Evolutionary conservation across 352 stramenopile genomes (phyloP).

Genomic region (Phytophthora parvispora): DNA sequence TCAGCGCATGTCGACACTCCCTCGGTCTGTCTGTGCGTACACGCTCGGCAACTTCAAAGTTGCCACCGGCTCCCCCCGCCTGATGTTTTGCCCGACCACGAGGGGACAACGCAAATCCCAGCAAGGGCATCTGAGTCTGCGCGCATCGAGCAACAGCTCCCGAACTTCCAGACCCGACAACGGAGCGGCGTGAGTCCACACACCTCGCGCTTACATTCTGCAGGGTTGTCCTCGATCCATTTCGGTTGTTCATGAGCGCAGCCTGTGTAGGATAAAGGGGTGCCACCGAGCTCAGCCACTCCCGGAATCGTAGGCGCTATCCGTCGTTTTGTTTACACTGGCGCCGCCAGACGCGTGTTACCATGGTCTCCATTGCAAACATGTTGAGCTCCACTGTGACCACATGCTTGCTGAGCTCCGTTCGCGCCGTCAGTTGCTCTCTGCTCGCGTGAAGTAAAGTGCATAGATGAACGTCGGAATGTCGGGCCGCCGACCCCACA

Average conservation of each 20-base stretch:
- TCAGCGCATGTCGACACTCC: background rate
- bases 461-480: constrained; percentile 17
- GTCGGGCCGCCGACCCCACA: background rate
- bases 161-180: no score
- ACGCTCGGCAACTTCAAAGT: background rate
- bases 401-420: background rate
- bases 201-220: background rate
- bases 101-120: constrained; percentile 22
- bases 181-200: background rate
- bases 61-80: background rate
- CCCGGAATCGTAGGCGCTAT: background rate
- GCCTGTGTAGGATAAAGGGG: no score
- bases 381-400: background rate
- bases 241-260: no score
- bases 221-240: background rate
- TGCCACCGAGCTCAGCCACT: no score
- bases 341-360: background rate
- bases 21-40: background rate
- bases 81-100: background rate
- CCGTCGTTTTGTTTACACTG: background rate
- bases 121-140: constrained; percentile 4
- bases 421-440: constrained; percentile 16
- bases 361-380: background rate
- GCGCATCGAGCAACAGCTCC: no score
- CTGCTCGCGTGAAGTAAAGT: constrained; percentile 1